Percentiles rank a stretch among this genome's conserved stretches.
These are phyloP conservation scores for Schizosaccharomyces versatilis DNA, from an alignment of 1,139 yeast genomes.

Conservation along the genomic window DNA sequence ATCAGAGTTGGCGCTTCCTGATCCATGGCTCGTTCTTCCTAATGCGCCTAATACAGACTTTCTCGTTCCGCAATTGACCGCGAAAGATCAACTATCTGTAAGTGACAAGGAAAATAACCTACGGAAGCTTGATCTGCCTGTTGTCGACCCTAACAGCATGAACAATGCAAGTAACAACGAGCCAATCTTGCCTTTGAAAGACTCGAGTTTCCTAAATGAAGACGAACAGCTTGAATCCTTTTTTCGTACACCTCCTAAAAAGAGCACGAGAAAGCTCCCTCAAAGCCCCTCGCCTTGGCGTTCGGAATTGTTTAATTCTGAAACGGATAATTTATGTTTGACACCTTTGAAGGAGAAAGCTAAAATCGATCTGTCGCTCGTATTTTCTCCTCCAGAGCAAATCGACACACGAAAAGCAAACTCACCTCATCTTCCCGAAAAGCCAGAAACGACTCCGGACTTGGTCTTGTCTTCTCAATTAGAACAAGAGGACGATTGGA, in stretches of 20 bases:
- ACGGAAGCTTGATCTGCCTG: background rate
- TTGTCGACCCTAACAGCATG: background rate
- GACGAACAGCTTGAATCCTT: background rate
- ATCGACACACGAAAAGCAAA: background rate
- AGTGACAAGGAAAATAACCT: background rate
- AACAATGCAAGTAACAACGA: background rate
- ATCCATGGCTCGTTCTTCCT: background rate
- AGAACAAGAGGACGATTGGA: background rate
- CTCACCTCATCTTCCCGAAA: conserved; percentile 1
- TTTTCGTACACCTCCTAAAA: background rate
- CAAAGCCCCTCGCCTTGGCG: conserved; percentile 2
- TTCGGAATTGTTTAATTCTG: background rate
- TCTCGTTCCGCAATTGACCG: background rate
- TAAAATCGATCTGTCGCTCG: background rate
- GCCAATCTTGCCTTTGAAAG: background rate
- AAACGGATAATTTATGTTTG: background rate
- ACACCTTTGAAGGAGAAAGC: background rate
- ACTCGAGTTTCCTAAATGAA: background rate
- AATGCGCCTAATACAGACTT: background rate
- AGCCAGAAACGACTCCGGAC: background rate
- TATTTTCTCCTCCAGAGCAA: background rate
- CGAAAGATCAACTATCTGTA: background rate
- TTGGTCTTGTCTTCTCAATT: background rate
- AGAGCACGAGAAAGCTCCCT: background rate
- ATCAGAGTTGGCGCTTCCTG: background rate